Evolutionary conservation across 1,284 basidiomycete species (phyloP), one percentile per base, ranked within the genome.

Genomic region (Leccinum variabile): DNA sequence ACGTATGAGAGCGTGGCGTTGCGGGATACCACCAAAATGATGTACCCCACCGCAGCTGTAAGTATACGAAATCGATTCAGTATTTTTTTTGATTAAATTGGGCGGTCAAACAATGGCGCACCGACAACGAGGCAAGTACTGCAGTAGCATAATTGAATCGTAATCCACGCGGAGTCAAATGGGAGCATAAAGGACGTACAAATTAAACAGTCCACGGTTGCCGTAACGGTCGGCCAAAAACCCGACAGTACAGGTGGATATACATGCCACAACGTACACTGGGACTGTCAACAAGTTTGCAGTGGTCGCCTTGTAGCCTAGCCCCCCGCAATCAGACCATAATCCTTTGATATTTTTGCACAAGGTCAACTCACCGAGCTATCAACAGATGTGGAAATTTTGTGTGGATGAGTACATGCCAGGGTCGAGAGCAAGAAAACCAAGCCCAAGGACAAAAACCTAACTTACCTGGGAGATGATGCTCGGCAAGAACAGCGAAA

Each of bases 201-300:
- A 70, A 68, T 88, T 89, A 65, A 89, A 82, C 54, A 81, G 79
- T 2, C 86, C 86, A 62, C 90, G 78, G 57, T 79, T 77, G 22
- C 87, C 85, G 62, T 81, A 79, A 49, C 82, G 78, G 72, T 91
- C 89, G 1, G 87, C 87, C 22, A 79, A 59, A 72, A 82, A 88
- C 4, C 88, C 88, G 30, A 90, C 84, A 1, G 75, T 60, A 66
- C 88, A 88, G 5, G 89, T 91, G 53, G 84, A 73, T 37, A 86
- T 76, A 69, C 89, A 88, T 5, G 89, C 90, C 49, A 84, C 79
- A 14, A 80, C 80, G 68, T 90, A 90, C 18, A 90, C 87, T 0
- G 88, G 88, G 1, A 89, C 86, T 5, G 85, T 86, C 59, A 91
- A 75, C 30, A 92, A 78, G 74, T 92, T 91, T 16, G 90, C 90